Evolutionary conservation across 306 rosid species (phyloP), one percentile per base, ranked within the genome.

Genomic region (Dryas octopetala): DNA sequence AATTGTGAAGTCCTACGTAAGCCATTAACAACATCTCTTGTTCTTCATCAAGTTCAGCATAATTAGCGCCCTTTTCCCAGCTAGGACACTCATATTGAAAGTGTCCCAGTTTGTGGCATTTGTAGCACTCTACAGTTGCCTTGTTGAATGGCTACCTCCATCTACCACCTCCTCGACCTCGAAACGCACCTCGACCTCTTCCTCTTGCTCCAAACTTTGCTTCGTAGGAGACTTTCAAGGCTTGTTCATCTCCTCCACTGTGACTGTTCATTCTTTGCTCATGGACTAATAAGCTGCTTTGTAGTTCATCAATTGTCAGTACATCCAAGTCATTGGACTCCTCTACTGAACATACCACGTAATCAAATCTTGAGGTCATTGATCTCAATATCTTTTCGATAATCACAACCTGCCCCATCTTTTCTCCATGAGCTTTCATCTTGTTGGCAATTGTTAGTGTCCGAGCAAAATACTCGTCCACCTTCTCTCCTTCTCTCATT

Each of bases 391-490:
- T 68, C n/a, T 68, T 68, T 17, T 68, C 40, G 1, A 68, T 26
- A 16, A 68, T 68, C 45, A 49, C 9, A 51, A 68, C 58, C 17
- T 9, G 57, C 5, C 16, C 73, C 60, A 68, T 68, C 4, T 50
- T 49, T 6, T 68, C 73, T 9, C 46, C 73, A 11, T 68, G 73
- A 23, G 60, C 9, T 28, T 68, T 68, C 73, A 68, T 68, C 19
- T 68, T 68, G 50, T 68, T 68, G 0, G 73, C 60, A 51, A 68
- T 68, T 26, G 73, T 50, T 12, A 68, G 17, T 49, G 73, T 68
- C 7, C 53, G 70, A 65, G 50, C 17, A 12, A 65, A 65, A 5
- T 65, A 65, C 50, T 65, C 26, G 12, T 65, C 58, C 26, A 65
- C 50, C 11, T 14, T 65, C 26, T 40, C 50, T n/a, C 50, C 50